phyloP scores from a whole-genome alignment of 495 filamentous ascomycete genomes.

The Jackrogersella minutella region DNA sequence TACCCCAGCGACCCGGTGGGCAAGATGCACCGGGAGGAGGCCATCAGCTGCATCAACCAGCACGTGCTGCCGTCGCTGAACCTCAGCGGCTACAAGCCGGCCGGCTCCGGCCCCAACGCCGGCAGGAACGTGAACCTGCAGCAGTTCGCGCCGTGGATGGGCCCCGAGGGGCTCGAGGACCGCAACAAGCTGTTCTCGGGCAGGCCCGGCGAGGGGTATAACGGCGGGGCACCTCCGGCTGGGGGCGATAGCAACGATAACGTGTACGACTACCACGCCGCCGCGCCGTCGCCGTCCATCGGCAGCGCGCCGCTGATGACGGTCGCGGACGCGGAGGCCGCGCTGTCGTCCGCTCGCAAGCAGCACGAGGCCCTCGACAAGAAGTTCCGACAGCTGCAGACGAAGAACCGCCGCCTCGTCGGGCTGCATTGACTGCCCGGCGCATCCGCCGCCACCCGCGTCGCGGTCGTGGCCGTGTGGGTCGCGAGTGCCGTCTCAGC shows the following conservation, averaged over 20 bases:
- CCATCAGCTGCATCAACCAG: constrained; percentile 72
- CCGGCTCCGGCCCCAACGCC: constrained; percentile 44
- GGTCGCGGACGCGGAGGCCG: constrained; percentile 69
- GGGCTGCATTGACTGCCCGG: constrained; percentile 47
- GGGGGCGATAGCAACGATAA: too few species aligned
- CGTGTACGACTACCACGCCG: constrained; percentile 30
- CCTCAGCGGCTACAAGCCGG: constrained; percentile 49
- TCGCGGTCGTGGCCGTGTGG: constrained; percentile 29
- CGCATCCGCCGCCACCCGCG: neutral
- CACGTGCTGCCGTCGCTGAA: constrained; percentile 65
- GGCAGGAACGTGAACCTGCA: constrained; percentile 43
- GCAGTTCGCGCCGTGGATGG: constrained; percentile 56
- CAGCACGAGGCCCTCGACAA: constrained; percentile 76
- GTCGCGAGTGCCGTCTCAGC: constrained; percentile 6
- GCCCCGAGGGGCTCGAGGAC: constrained; percentile 43
- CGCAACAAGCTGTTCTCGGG: constrained; percentile 38
- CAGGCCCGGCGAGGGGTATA: constrained; percentile 36
- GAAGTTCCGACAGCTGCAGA: constrained; percentile 65
- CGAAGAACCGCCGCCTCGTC: constrained; percentile 62
- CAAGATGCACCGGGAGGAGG: constrained; percentile 68
- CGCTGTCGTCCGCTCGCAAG: constrained; percentile 64
- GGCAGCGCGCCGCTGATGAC: constrained; percentile 60
- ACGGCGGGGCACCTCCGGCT: neutral
- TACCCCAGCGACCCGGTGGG: constrained; percentile 59
- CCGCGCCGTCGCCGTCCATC: constrained; percentile 46